Evolutionary conservation across 352 stramenopile genomes (phyloP), one percentile per base, ranked within the genome.

Genomic region (Achlya hypogyna): DNA sequence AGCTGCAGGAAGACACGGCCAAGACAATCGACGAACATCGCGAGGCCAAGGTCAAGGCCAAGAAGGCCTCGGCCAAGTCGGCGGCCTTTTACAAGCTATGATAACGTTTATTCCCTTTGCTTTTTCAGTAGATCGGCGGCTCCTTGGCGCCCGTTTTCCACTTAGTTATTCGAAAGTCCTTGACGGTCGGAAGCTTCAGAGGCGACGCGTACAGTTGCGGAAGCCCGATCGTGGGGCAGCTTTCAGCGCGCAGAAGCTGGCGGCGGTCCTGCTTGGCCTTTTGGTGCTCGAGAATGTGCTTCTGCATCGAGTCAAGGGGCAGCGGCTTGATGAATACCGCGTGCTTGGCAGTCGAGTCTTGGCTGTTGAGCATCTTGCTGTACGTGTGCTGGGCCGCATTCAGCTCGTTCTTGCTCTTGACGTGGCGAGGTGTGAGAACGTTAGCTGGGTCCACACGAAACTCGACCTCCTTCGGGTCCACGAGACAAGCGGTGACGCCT

Each of bases 401-500:
- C 12, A 64, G 27, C 38, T 64, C 54, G n/a, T 35, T 20, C 40
- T 64, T 64, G 54, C 32, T 51, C 14, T 52, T 64, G 18, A 64
- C 54, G 45, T 64, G 54, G 18, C 54, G 54, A 22, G 54, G 54
- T 28, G 54, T 64, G 18, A 52, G 38, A 5, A 64, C 29, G 40
- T 64, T 64, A 23, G 54, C 54, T 29, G 54, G 54, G 34, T 64
- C 54, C 1, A 31, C 20, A 4, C 54, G 54, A 20, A 35, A 64
- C 22, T 49, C 47, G 35, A 64, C 31, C 23, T 52, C 54, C 29
- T 52, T 64, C 22, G 54, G 54, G 40, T 64, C 54, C 2, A 69
- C 73, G 49, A 89, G 79, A 65, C 81, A 89, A 18, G 65, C 69
- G 2, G 77, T 75, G 23, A 89, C 77, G 9, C 78, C 76, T 28